phyloP scores from a whole-genome alignment of 2,329 filamentous ascomycete species.

The Paecilomyces sp. region DNA sequence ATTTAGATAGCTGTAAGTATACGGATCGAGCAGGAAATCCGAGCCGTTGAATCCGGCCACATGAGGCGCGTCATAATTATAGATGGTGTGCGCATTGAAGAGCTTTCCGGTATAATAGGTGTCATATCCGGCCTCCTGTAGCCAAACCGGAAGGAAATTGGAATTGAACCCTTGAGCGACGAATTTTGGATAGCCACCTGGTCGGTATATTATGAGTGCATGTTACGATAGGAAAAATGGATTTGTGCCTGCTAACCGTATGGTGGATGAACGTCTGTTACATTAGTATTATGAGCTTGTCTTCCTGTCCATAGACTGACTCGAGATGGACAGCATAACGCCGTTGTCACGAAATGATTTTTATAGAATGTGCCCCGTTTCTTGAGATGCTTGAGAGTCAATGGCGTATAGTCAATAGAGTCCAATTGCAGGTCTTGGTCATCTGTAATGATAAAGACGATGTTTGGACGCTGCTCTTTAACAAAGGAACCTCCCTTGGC shows the following conservation, averaged over 20 bases:
- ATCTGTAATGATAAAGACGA: conserved; percentile 62
- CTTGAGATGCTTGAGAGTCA: conserved; percentile 49
- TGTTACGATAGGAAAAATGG: neutral
- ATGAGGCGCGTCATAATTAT: conserved; percentile 40
- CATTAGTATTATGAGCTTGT: conserved; percentile 63
- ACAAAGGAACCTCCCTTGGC: neutral
- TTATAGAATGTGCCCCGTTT: conserved; percentile 53
- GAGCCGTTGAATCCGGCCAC: conserved; percentile 31
- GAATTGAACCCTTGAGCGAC: conserved; percentile 44
- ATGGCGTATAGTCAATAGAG: conserved; percentile 55
- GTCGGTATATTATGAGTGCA: neutral
- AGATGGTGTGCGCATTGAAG: conserved; percentile 44
- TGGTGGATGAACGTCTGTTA: conserved; percentile 52
- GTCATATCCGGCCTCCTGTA: conserved; percentile 45
- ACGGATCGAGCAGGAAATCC: conserved; percentile 38
- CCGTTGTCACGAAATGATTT: conserved; percentile 60
- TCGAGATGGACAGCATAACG: conserved; percentile 61
- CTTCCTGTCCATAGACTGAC: conserved; percentile 60
- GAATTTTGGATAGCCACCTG: conserved; percentile 44
- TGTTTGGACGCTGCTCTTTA: conserved; percentile 40
- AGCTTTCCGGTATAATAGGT: conserved; percentile 52
- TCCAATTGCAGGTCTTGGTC: conserved; percentile 59
- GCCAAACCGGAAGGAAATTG: conserved; percentile 45
- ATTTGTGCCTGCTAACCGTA: conserved; percentile 36
- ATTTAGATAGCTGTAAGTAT: conserved; percentile 62